Base-by-base conservation (phyloP, 2,329 filamentous ascomycete genomes). In the Dactylellina leptospora region DNA sequence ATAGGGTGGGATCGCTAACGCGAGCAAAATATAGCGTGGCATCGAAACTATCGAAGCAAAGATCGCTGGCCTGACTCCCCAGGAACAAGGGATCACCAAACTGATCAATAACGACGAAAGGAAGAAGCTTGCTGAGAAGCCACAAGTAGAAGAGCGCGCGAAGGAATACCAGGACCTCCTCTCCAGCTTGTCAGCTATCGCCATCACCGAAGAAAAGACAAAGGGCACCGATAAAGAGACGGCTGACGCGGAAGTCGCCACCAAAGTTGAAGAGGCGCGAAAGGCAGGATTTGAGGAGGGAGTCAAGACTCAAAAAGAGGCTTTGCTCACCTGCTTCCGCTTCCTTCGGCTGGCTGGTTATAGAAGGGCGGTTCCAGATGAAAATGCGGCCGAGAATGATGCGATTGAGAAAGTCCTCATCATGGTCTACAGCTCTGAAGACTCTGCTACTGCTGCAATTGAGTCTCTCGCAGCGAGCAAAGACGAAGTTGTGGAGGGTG, bases 341-440 rank as follows among this genome's bases (percentile, higher is more conserved):
- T 96, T 95, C 82, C 82, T 95, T 74, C 87, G 90, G 75, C 85
- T 92, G 36, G 91, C 91, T 70, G 91, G 91, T 66, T 88, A 90
- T 76, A 87, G 91, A 75, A 86, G 90, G 76, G 84, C 86, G 18
- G 88, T 85, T 42, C 83, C 90, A 74, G 85, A 83, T 60, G 85
- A 90, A 76, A 84, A 85, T 50, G 81, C 83, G 40, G 90, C 92
- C 64, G 90, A 93, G 82, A 91, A 88, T 80, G 87, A 88, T 80
- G 91, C 90, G 33, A 87, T 95, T 70, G 91, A 96, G 81, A 90
- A 90, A 56, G 87, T 91, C 30, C 83, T 96, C 66, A 83, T 92
- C 48, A 85, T 89, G 71, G 89, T 95, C 28, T 95, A 96, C 80
- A 86, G 87, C 47, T 91, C 91, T 48, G 90, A 93, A 77, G 85